phyloP scores from a whole-genome alignment of 257 asterid species.

The Petrea volubilis region DNA sequence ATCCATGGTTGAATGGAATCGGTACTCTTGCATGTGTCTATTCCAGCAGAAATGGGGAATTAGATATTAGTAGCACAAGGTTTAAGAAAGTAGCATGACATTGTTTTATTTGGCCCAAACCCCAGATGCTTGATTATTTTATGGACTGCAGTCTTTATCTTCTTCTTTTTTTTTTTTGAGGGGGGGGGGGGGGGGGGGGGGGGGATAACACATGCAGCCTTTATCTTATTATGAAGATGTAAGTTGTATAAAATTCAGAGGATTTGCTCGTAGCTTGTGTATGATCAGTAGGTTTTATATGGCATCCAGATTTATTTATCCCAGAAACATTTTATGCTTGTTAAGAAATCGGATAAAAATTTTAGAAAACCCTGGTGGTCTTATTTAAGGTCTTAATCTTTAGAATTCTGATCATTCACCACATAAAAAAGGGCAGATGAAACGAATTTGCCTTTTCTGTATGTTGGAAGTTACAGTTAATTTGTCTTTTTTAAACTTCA shows the following conservation, averaged over 20 bases:
- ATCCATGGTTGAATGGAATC: constrained; percentile 14
- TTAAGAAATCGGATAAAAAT: not conserved
- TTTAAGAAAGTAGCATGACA: constrained; percentile 11
- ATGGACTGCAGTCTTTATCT: constrained; percentile 15
- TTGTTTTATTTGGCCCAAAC: constrained; percentile 13
- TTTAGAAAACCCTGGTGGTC: not conserved
- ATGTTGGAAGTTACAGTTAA: constrained; percentile 1
- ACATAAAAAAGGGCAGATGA: not conserved
- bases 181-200: too few species aligned
- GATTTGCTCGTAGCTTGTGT: constrained; percentile 10
- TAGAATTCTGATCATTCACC: not conserved
- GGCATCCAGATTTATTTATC: constrained; percentile 13
- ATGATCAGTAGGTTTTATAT: constrained; percentile 2
- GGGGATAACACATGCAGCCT: too few species aligned
- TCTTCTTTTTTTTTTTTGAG: too few species aligned
- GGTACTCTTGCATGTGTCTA: constrained; percentile 13
- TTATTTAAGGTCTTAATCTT: constrained; percentile 11
- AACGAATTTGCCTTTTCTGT: not conserved
- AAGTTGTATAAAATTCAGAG: not conserved
- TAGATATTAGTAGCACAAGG: constrained; percentile 4
- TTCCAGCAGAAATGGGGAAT: constrained; percentile 1
- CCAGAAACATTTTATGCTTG: constrained; percentile 11
- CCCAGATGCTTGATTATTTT: constrained; percentile 9
- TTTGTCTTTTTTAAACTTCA: not conserved
- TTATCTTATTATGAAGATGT: constrained; percentile 4